These are phyloP conservation scores for Garcia nutans DNA, from an alignment of 345 rosid genomes.

Conservation along the genomic window DNA sequence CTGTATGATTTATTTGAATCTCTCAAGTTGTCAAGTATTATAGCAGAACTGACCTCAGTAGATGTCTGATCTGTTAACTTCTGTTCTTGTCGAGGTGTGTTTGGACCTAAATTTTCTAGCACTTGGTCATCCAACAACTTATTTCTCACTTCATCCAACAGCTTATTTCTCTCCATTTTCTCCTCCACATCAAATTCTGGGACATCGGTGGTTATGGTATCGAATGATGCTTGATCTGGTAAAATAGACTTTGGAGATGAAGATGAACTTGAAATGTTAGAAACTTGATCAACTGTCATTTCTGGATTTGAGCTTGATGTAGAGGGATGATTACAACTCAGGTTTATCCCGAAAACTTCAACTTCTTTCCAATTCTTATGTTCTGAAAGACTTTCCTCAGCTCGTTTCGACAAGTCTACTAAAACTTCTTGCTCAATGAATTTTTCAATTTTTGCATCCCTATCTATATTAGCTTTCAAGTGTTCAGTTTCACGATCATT, in stretches of 20 bases:
- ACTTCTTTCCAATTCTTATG: slow-evolving; percentile 5
- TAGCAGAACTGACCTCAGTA: slow-evolving; percentile 30
- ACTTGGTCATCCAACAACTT: slow-evolving; percentile 20
- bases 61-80: slow-evolving; percentile 11
- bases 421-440: slow-evolving; percentile 8
- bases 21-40: neutral
- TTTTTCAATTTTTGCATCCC: slow-evolving; percentile 2
- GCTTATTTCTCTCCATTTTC: slow-evolving; percentile 8
- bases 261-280: slow-evolving; percentile 30
- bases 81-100: slow-evolving; percentile 24
- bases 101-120: slow-evolving; percentile 16
- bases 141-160: slow-evolving; percentile 18
- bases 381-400: slow-evolving; percentile 26
- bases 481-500: slow-evolving; percentile 19
- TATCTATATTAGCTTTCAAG: neutral
- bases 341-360: slow-evolving; percentile 30
- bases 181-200: slow-evolving; percentile 24
- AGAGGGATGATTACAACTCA: slow-evolving; percentile 18
- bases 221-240: slow-evolving; percentile 21
- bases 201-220: slow-evolving; percentile 17
- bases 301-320: slow-evolving; percentile 18
- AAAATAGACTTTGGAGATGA: slow-evolving; percentile 54
- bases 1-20: neutral
- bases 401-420: slow-evolving; percentile 20
- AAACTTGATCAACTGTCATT: slow-evolving; percentile 19